These are phyloP conservation scores for Micractinium sp. DNA, from an alignment of 139 green algal species.

Conservation along the genomic window DNA sequence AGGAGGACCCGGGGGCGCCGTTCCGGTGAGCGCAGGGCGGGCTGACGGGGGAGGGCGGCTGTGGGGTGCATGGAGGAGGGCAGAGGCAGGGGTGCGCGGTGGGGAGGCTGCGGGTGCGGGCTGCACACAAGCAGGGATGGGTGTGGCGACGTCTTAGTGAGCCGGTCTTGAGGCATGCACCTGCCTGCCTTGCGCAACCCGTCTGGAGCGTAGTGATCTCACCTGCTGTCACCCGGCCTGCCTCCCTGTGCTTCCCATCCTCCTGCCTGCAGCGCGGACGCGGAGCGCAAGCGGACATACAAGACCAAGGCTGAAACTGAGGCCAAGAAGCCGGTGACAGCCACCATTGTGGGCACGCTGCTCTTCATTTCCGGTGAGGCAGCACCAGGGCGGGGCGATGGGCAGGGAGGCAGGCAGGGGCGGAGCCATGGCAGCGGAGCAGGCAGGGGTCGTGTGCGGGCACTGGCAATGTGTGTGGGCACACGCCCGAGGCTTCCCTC, in stretches of 20 bases:
- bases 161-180: not conserved
- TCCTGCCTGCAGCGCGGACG: constrained; percentile 57
- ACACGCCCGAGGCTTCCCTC: too few species aligned
- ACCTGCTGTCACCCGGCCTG: too few species aligned
- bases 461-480: too few species aligned
- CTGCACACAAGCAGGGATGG: not conserved
- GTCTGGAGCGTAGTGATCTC: not conserved
- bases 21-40: not conserved
- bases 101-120: not conserved
- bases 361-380: constrained; percentile 83
- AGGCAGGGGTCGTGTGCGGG: too few species aligned
- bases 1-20: constrained; percentile 63
- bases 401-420: not conserved
- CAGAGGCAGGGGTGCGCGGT: not conserved
- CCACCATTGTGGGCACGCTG: constrained; percentile 88
- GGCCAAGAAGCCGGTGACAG: constrained; percentile 78
- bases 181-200: not conserved
- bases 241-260: not conserved
- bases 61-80: not conserved
- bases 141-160: not conserved
- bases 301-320: constrained; percentile 92
- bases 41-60: too few species aligned
- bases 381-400: not conserved
- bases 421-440: not conserved
- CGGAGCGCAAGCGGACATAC: constrained; percentile 77